Conservation (phyloP, 495 filamentous ascomycete genomes). For the Thermothielavioides terrestris region DNA sequence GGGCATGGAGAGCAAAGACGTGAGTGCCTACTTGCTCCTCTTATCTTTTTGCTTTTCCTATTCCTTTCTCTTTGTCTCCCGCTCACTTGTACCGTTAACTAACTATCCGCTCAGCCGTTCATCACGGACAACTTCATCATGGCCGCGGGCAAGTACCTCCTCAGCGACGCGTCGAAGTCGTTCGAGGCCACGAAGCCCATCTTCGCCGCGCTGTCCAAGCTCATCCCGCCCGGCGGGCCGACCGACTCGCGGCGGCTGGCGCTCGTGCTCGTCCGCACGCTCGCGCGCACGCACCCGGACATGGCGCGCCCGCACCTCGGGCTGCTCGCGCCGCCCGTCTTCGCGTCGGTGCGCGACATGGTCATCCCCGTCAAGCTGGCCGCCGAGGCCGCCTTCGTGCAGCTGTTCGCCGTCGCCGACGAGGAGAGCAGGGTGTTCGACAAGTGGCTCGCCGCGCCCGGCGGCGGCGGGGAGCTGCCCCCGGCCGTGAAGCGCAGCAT, state of each 20-base stretch:
- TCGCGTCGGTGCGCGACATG: slow-evolving; percentile 80
- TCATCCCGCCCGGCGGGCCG: slow-evolving; percentile 67
- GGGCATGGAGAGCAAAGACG: slow-evolving; percentile 67
- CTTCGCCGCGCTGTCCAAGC: slow-evolving; percentile 62
- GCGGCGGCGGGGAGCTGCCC: slow-evolving; percentile 47
- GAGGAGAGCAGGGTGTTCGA: slow-evolving; percentile 82
- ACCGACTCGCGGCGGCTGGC: slow-evolving; percentile 78
- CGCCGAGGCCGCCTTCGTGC: slow-evolving; percentile 87
- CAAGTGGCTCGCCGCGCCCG: slow-evolving; percentile 72
- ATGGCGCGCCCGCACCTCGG: slow-evolving; percentile 69
- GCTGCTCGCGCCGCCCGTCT: slow-evolving; percentile 71
- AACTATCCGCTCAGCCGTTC: slow-evolving; percentile 48
- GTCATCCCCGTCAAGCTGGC: slow-evolving; percentile 96
- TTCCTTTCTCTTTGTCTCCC: not conserved
- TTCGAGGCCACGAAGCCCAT: slow-evolving; percentile 69
- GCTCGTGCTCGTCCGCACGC: slow-evolving; percentile 81
- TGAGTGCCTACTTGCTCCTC: slow-evolving; percentile 29
- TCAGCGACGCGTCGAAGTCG: slow-evolving; percentile 51
- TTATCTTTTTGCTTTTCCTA: not conserved
- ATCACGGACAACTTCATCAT: slow-evolving; percentile 84
- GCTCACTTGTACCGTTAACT: too few relatives aligned
- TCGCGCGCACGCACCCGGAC: slow-evolving; percentile 66
- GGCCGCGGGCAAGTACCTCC: slow-evolving; percentile 89
- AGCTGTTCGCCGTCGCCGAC: slow-evolving; percentile 88
- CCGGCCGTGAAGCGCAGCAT: slow-evolving; percentile 76